Conservation (phyloP, 2,329 filamentous ascomycete genomes). For the Alternaria sp. region DNA sequence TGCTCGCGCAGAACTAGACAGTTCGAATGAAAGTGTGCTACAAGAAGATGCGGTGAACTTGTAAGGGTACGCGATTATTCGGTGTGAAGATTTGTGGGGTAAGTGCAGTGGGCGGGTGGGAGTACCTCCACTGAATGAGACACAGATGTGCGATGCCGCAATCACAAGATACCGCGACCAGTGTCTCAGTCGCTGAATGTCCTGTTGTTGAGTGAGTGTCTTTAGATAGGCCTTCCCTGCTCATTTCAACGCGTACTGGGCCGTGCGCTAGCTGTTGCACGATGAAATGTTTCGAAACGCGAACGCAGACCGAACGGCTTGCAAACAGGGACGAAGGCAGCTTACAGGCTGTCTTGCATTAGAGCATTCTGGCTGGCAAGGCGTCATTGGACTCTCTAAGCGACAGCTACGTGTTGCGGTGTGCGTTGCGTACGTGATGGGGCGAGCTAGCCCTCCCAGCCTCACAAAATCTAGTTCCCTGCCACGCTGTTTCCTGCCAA, state of each 20-base stretch:
- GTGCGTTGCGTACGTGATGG: constrained; percentile 23
- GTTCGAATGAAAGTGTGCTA: neutral
- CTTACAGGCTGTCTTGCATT: constrained; percentile 2
- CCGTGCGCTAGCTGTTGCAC: constrained; percentile 1
- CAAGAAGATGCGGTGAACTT: constrained; percentile 1
- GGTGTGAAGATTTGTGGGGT: constrained; percentile 1
- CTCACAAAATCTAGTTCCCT: constrained; percentile 22
- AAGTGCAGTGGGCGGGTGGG: neutral
- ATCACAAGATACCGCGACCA: neutral
- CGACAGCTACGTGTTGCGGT: constrained; percentile 32
- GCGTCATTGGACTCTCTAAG: constrained; percentile 14
- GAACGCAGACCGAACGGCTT: neutral
- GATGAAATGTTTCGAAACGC: neutral
- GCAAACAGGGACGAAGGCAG: neutral
- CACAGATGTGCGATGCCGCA: neutral
- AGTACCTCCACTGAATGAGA: neutral
- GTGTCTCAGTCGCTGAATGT: neutral
- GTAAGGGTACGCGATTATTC: neutral
- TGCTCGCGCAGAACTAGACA: constrained; percentile 5
- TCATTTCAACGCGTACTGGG: neutral
- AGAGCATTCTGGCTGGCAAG: neutral
- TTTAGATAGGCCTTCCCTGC: neutral
- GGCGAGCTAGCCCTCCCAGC: constrained; percentile 24
- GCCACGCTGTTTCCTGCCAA: constrained; percentile 23
- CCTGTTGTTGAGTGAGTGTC: neutral